phyloP scores from a whole-genome alignment of 768 basidiomycete species.

The Botryobasidium botryosum region DNA sequence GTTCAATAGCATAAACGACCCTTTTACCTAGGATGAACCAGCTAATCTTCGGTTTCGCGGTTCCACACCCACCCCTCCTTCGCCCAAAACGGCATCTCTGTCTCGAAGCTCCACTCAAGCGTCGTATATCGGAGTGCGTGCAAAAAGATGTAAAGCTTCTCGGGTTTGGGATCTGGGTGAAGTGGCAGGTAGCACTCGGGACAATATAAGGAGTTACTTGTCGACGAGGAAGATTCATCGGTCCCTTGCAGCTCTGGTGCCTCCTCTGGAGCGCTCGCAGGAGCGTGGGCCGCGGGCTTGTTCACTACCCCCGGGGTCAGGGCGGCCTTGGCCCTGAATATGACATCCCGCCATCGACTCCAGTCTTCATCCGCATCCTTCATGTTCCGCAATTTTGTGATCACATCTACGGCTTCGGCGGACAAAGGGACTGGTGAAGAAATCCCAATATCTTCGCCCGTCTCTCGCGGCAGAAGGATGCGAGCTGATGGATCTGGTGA shows the following conservation, averaged over 20 bases:
- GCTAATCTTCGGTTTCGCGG: no score
- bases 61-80: conserved; percentile 15
- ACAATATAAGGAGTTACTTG: conserved; percentile 38
- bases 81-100: conserved; percentile 84
- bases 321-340: conserved; percentile 58
- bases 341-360: conserved; percentile 74
- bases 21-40: no score
- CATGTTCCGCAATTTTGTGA: conserved; percentile 63
- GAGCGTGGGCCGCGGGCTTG: conserved; percentile 21
- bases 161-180: conserved; percentile 84
- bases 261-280: neutral
- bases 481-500: neutral
- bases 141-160: conserved; percentile 86
- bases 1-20: no score
- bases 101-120: conserved; percentile 66
- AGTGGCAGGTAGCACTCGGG: conserved; percentile 83
- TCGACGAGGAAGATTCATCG: conserved; percentile 1
- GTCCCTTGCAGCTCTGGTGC: neutral
- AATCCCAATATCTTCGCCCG: conserved; percentile 76
- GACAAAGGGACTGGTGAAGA: conserved; percentile 71
- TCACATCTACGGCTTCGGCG: conserved; percentile 57
- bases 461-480: conserved; percentile 55
- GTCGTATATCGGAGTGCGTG: conserved; percentile 80
- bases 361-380: conserved; percentile 86
- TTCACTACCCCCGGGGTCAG: conserved; percentile 20